These are phyloP conservation scores for Schizophyllum amplum DNA, from an alignment of 1,284 basidiomycete genomes.

Conservation along the genomic window DNA sequence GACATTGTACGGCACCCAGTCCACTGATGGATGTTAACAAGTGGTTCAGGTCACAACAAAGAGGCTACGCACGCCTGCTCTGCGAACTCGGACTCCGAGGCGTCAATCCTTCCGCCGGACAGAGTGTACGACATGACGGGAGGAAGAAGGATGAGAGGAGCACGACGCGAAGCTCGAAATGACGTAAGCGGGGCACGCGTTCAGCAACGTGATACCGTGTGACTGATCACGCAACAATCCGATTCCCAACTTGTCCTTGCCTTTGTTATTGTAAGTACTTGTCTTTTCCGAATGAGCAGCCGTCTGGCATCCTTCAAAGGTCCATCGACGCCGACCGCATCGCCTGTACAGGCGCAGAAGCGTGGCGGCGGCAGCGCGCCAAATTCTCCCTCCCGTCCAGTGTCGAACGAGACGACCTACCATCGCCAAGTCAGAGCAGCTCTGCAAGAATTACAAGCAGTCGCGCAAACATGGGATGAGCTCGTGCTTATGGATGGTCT, in stretches of 20 bases:
- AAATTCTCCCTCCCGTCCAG: slow-evolving; percentile 40
- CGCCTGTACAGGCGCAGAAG: slow-evolving; percentile 38
- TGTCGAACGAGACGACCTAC: slow-evolving; percentile 51
- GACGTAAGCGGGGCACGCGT: neutral
- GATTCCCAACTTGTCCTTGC: neutral
- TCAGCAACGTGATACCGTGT: neutral
- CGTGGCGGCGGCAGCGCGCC: slow-evolving; percentile 15
- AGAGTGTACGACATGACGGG: slow-evolving; percentile 12
- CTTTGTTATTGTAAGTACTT: neutral
- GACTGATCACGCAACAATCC: neutral
- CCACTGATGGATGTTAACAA: neutral
- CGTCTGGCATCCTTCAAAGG: slow-evolving; percentile 70
- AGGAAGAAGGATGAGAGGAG: neutral
- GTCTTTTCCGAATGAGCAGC: slow-evolving; percentile 18
- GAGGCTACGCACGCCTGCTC: neutral
- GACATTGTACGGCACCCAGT: slow-evolving; percentile 26
- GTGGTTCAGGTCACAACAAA: slow-evolving; percentile 1
- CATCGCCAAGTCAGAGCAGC: slow-evolving; percentile 61
- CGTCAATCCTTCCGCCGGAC: slow-evolving; percentile 6
- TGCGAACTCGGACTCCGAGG: neutral
- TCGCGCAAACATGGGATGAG: slow-evolving; percentile 67
- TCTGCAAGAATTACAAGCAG: slow-evolving; percentile 53
- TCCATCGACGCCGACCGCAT: slow-evolving; percentile 63
- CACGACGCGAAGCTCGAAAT: neutral
- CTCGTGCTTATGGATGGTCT: slow-evolving; percentile 68